Conservation (phyloP, 768 basidiomycete genomes). For the Naganishia antarctica region DNA sequence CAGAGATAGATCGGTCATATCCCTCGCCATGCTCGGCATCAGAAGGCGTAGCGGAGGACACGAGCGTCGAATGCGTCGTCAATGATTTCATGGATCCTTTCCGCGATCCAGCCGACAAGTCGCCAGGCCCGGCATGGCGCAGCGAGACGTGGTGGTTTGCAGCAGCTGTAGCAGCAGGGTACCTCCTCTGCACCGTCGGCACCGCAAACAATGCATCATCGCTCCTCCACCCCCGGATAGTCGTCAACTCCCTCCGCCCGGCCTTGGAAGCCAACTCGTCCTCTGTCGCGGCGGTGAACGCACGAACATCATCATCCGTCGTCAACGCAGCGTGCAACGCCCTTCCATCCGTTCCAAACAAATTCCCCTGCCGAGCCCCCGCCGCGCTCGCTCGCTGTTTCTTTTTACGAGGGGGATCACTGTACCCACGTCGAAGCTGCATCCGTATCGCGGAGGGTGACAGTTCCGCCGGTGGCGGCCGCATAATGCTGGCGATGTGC, state of each 20-base stretch:
- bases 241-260: constrained; percentile 11
- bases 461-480: constrained; percentile 5
- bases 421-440: constrained; percentile 19
- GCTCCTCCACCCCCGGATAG: constrained; percentile 25
- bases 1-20: constrained; percentile 2
- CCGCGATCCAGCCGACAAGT: background rate
- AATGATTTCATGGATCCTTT: no score
- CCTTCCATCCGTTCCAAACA: background rate
- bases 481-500: background rate
- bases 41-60: constrained; percentile 11
- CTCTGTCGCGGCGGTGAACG: background rate
- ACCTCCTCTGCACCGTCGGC: constrained; percentile 15
- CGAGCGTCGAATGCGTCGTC: background rate
- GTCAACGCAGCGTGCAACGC: background rate
- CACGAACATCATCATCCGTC: constrained; percentile 23
- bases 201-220: constrained; percentile 27
- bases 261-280: background rate
- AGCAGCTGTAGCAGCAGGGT: background rate
- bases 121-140: background rate
- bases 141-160: no score
- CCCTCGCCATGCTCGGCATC: background rate
- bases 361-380: background rate
- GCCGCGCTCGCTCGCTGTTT: constrained; percentile 12
- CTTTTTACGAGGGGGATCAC: constrained; percentile 14
- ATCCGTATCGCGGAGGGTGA: constrained; percentile 25